These are phyloP conservation scores for Sugiyamaella pinicola DNA, from an alignment of 1,139 yeast genomes.

Conservation along the genomic window DNA sequence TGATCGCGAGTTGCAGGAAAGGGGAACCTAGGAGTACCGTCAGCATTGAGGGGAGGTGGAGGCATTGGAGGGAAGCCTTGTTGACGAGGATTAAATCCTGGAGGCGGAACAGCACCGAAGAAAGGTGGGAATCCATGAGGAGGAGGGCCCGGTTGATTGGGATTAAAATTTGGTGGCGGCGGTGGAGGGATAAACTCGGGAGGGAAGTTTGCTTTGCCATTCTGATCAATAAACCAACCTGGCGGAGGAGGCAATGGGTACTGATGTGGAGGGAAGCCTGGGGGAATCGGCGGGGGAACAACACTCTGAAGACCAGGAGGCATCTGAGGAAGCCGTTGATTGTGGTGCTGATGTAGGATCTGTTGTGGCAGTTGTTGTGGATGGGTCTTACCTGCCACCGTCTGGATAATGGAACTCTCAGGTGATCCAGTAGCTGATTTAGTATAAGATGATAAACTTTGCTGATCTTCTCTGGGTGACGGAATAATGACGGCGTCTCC, in stretches of 20 bases:
- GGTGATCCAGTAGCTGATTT: neutral
- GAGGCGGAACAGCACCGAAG: slow-evolving; percentile 24
- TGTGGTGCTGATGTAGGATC: slow-evolving; percentile 20
- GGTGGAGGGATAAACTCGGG: slow-evolving; percentile 31
- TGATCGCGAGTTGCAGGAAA: slow-evolving; percentile 46
- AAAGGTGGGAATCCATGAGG: slow-evolving; percentile 29
- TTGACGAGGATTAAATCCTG: slow-evolving; percentile 25
- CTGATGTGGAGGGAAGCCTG: slow-evolving; percentile 9
- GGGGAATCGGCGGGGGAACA: slow-evolving; percentile 8
- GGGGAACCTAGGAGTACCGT: slow-evolving; percentile 24
- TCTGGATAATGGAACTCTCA: slow-evolving; percentile 2
- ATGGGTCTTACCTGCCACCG: neutral
- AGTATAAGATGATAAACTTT: neutral
- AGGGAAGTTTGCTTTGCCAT: slow-evolving; percentile 27
- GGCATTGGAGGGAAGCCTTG: slow-evolving; percentile 21
- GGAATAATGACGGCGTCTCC: no score
- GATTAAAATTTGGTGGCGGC: slow-evolving; percentile 19
- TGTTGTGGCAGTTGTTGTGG: slow-evolving; percentile 17
- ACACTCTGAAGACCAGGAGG: slow-evolving; percentile 18
- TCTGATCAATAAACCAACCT: slow-evolving; percentile 30
- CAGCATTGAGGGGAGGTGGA: slow-evolving; percentile 25
- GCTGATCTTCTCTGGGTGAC: neutral
- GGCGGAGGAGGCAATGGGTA: slow-evolving; percentile 32
- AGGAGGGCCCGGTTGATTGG: slow-evolving; percentile 22
- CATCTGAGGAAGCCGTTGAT: slow-evolving; percentile 14